Evolutionary conservation across 1,284 basidiomycete species (phyloP).

Genomic region (Cryptococcus sp.): DNA sequence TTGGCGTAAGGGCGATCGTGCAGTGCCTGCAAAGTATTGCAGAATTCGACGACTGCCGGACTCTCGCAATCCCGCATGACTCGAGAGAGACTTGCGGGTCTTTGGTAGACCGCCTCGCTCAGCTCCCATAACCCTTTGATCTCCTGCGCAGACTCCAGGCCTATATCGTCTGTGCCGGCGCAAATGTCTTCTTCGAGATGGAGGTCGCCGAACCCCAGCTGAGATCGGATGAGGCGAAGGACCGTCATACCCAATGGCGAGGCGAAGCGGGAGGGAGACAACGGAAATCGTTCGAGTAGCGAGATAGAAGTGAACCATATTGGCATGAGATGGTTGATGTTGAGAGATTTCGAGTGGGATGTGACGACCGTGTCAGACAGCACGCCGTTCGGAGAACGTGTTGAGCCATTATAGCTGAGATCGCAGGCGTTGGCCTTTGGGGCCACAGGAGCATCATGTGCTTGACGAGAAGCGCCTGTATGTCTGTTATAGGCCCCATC

Average conservation of each 20-base stretch:
- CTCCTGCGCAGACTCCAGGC: constrained; percentile 5
- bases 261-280: constrained; percentile 32
- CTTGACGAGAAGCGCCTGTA: not conserved
- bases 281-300: constrained; percentile 36
- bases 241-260: constrained; percentile 27
- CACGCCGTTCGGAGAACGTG: not conserved
- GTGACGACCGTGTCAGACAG: not conserved
- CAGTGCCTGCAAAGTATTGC: constrained; percentile 19
- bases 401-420: not conserved
- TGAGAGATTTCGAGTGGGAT: not conserved
- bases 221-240: constrained; percentile 30
- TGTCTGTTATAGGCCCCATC: constrained; percentile 6
- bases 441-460: not conserved
- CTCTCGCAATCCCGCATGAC: constrained; percentile 5
- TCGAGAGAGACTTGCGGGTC: constrained; percentile 8
- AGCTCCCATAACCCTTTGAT: constrained; percentile 19
- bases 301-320: constrained; percentile 30
- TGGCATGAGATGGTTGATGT: constrained; percentile 11
- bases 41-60: constrained; percentile 11
- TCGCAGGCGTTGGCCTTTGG: not conserved
- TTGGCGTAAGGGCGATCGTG: constrained; percentile 24
- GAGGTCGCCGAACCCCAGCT: constrained; percentile 32
- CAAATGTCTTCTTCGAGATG: constrained; percentile 32
- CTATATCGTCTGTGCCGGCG: constrained; percentile 30
- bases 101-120: not conserved